Evolutionary conservation across 306 rosid species (phyloP).

Genomic region (Ziziphus jujuba): DNA sequence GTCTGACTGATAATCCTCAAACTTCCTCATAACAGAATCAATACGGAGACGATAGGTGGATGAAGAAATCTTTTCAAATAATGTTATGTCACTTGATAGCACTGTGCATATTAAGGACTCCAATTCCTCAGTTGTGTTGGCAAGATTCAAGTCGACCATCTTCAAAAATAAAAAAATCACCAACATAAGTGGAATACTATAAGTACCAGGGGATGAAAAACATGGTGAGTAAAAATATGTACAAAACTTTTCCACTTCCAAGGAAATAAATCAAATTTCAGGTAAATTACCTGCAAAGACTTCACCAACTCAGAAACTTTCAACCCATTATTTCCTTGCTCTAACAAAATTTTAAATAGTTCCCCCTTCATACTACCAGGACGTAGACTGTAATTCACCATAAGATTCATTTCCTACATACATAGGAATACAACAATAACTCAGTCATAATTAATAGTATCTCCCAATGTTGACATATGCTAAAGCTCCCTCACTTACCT

Average conservation of each 20-base stretch:
- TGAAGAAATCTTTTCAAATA: slow-evolving; percentile 94
- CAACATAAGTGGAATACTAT: slow-evolving; percentile 13
- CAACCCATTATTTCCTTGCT: slow-evolving; percentile 77
- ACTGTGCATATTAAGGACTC: slow-evolving; percentile 71
- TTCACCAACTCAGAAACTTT: slow-evolving; percentile 73
- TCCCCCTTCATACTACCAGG: slow-evolving; percentile 85
- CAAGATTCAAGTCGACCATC: slow-evolving; percentile 71
- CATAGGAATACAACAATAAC: slow-evolving; percentile 12
- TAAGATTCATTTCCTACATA: slow-evolving; percentile 67
- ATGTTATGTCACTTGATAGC: slow-evolving; percentile 86
- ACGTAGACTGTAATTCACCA: slow-evolving; percentile 63
- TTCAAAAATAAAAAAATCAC: slow-evolving; percentile 42
- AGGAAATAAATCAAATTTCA: background rate
- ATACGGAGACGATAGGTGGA: slow-evolving; percentile 81
- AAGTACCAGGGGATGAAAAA: background rate
- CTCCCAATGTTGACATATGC: too few species aligned
- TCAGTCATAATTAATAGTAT: too few species aligned
- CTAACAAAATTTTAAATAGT: slow-evolving; percentile 67
- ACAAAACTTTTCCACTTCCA: slow-evolving; percentile 12
- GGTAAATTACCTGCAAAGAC: slow-evolving; percentile 54
- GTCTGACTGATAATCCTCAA: slow-evolving; percentile 70
- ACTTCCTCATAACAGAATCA: slow-evolving; percentile 48
- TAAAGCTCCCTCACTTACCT: too few species aligned
- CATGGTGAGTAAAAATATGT: background rate
- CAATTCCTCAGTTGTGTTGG: slow-evolving; percentile 63